phyloP scores from a whole-genome alignment of 345 rosid species.

The Cochlearia excelsa region DNA sequence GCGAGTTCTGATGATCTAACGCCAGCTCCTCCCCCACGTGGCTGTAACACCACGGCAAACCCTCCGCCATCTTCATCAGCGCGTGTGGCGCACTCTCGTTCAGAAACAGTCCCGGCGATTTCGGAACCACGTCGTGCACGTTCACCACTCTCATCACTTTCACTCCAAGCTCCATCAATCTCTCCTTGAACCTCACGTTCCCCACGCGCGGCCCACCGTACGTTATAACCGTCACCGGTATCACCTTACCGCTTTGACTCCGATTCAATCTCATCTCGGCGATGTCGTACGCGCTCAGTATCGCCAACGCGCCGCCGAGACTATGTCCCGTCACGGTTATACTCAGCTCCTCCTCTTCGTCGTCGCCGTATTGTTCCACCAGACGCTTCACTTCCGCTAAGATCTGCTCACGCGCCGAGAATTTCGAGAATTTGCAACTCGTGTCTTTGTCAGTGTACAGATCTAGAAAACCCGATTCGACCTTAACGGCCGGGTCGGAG shows the following conservation, averaged over 20 bases:
- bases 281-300: constrained; percentile 70
- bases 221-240: constrained; percentile 55
- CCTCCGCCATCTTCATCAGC: constrained; percentile 51
- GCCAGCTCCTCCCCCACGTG: constrained; percentile 77
- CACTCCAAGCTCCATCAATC: constrained; percentile 52
- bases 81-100: constrained; percentile 49
- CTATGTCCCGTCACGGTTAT: constrained; percentile 85
- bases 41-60: constrained; percentile 73
- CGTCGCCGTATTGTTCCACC: constrained; percentile 44
- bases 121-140: constrained; percentile 61
- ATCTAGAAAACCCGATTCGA: constrained; percentile 75
- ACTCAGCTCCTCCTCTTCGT: constrained; percentile 51
- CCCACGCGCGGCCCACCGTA: constrained; percentile 82
- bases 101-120: constrained; percentile 66
- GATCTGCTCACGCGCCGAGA: constrained; percentile 71
- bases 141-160: constrained; percentile 81
- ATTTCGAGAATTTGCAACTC: constrained; percentile 54
- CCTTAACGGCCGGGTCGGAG: constrained; percentile 65
- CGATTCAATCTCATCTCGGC: constrained; percentile 58
- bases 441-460: constrained; percentile 69
- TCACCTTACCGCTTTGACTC: constrained; percentile 35
- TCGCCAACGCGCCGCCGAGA: constrained; percentile 71
- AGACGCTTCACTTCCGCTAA: constrained; percentile 56
- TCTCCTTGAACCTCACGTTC: constrained; percentile 58
- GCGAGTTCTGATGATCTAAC: constrained; percentile 63